Conservation (phyloP, 257 asterid species). For the Knoxia roxburghii region DNA sequence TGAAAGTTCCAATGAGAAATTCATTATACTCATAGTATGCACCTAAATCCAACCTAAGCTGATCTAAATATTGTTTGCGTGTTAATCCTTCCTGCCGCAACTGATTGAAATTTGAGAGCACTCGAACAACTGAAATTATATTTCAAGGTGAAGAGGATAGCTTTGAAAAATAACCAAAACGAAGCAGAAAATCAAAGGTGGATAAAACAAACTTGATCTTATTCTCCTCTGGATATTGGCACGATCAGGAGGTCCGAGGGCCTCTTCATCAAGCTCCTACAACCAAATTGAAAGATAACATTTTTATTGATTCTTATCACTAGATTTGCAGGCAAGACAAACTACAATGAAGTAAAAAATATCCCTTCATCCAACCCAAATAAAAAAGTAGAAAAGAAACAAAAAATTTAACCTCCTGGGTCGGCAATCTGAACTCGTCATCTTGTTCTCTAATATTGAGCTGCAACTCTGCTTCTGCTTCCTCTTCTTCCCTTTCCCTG, state of each 20-base stretch:
- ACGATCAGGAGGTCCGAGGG: constrained; percentile 79
- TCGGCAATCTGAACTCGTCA: constrained; percentile 79
- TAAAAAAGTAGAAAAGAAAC: constrained; percentile 8
- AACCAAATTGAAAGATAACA: constrained; percentile 1
- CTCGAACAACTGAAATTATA: constrained; percentile 63
- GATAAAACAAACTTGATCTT: constrained; percentile 63
- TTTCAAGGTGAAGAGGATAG: constrained; percentile 15
- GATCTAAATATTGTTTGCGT: constrained; percentile 72
- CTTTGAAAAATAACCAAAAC: background rate
- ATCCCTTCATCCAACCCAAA: background rate
- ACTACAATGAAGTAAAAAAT: background rate
- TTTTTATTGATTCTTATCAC: constrained; percentile 1
- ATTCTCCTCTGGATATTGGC: constrained; percentile 70
- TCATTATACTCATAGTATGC: constrained; percentile 91
- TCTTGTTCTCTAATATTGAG: constrained; percentile 60
- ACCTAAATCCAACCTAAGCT: constrained; percentile 57
- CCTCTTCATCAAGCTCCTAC: constrained; percentile 86
- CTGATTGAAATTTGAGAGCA: constrained; percentile 65
- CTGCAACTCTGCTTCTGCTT: constrained; percentile 48
- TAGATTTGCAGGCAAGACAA: background rate
- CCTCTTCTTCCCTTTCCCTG: constrained; percentile 40
- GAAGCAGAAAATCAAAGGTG: background rate
- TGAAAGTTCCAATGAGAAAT: constrained; percentile 62
- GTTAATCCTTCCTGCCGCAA: constrained; percentile 75
- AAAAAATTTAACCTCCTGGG: constrained; percentile 48